Conservation (phyloP, 208 protist genomes). For the Leishmania amazonensis region DNA sequence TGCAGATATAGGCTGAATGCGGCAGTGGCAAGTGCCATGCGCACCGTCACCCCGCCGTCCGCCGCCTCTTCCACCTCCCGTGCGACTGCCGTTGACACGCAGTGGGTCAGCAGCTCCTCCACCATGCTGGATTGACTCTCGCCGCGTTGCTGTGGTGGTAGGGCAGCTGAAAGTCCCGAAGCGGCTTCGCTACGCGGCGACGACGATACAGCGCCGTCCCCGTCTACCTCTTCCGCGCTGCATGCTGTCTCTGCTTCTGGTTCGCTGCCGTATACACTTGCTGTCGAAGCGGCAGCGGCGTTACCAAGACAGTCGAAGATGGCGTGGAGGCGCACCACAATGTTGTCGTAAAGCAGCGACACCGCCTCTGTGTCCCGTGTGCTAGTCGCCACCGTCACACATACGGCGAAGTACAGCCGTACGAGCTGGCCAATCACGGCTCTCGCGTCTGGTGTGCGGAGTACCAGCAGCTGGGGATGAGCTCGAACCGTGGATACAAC, state of each 20-base stretch:
- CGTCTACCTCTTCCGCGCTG: not conserved
- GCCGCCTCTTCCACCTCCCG: slow-evolving; percentile 31
- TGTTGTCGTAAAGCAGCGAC: slow-evolving; percentile 42
- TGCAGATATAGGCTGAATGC: slow-evolving; percentile 35
- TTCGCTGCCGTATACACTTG: not conserved
- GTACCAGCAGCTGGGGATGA: slow-evolving; percentile 40
- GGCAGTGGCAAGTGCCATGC: slow-evolving; percentile 21
- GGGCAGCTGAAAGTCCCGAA: not conserved
- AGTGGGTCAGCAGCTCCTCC: slow-evolving; percentile 28
- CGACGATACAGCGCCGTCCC: slow-evolving; percentile 4
- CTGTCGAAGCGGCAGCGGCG: slow-evolving; percentile 15
- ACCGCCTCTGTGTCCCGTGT: slow-evolving; percentile 28
- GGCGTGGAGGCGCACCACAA: slow-evolving; percentile 47
- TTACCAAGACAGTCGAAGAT: slow-evolving; percentile 50
- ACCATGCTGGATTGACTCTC: not conserved
- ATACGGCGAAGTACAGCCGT: slow-evolving; percentile 46
- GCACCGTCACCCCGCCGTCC: slow-evolving; percentile 15
- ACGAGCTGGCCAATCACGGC: slow-evolving; percentile 36
- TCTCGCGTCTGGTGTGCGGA: slow-evolving; percentile 1
- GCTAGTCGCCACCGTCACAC: slow-evolving; percentile 56
- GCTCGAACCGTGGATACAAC: slow-evolving; percentile 55
- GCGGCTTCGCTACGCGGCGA: not conserved
- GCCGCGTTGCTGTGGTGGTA: slow-evolving; percentile 5
- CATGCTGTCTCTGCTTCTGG: not conserved
- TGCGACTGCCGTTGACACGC: slow-evolving; percentile 25